Evolutionary conservation across 2,329 filamentous ascomycete genomes (phyloP).

Genomic region (Calcarisporium arbuscula): DNA sequence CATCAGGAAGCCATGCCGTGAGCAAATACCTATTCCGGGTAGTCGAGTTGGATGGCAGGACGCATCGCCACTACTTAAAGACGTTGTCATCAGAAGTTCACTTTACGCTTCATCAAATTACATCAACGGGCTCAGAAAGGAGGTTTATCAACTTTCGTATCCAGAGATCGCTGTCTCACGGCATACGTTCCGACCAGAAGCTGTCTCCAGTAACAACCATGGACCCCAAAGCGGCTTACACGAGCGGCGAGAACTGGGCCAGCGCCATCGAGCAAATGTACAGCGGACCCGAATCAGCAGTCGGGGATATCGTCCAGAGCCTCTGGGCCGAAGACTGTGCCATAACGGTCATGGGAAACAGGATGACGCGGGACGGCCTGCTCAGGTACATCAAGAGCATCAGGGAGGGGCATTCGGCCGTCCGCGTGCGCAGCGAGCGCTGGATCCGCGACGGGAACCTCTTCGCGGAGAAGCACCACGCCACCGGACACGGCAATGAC

Average conservation of each 20-base stretch:
- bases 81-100: no score
- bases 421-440: not conserved
- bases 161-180: no score
- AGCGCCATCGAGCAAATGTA: not conserved
- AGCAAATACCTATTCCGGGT: no score
- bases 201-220: no score
- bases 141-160: no score
- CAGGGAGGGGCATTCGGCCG: not conserved
- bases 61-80: no score
- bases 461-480: slow-evolving; percentile 4
- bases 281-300: not conserved
- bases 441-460: slow-evolving; percentile 4
- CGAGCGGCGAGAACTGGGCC: slow-evolving; percentile 1
- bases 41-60: no score
- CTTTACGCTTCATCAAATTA: no score
- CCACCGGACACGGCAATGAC: slow-evolving; percentile 1
- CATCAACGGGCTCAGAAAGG: no score
- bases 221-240: no score
- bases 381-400: not conserved
- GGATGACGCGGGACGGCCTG: slow-evolving; percentile 1
- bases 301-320: not conserved
- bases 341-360: slow-evolving; percentile 2
- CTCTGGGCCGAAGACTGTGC: not conserved
- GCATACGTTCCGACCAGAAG: no score
- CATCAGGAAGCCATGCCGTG: no score